Evolutionary conservation across 1,284 basidiomycete genomes (phyloP).

Genomic region (Vanrija pseudolonga): DNA sequence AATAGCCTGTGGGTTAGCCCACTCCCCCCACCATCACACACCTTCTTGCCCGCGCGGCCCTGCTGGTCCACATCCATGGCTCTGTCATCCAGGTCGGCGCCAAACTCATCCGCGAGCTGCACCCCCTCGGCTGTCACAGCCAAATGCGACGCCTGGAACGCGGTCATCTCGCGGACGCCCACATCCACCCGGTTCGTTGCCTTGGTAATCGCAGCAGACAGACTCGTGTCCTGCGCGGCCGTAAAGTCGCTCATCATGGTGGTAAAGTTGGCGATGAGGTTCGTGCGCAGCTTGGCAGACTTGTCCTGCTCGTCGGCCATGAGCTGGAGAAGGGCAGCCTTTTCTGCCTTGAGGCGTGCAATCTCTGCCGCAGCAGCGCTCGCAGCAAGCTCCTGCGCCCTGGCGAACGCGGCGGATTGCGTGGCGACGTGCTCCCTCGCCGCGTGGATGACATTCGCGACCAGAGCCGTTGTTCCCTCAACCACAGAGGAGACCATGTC

Average conservation of each 20-base stretch:
- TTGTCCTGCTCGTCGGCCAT: conserved; percentile 65
- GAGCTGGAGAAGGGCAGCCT: conserved; percentile 61
- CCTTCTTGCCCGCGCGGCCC: neutral
- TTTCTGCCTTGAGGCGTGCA: conserved; percentile 65
- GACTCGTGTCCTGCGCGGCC: conserved; percentile 63
- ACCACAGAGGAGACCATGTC: conserved; percentile 44
- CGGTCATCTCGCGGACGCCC: neutral
- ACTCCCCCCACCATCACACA: too few relatives aligned
- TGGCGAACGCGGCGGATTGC: conserved; percentile 56
- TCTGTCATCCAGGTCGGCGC: neutral
- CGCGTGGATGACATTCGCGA: conserved; percentile 62
- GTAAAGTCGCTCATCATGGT: conserved; percentile 67
- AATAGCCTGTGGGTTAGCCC: conserved; percentile 18
- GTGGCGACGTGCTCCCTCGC: conserved; percentile 58
- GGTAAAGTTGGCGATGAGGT: conserved; percentile 68
- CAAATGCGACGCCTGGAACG: neutral
- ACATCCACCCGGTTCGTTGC: conserved; percentile 54
- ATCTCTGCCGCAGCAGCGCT: conserved; percentile 61
- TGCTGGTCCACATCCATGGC: conserved; percentile 4
- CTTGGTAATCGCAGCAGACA: conserved; percentile 59
- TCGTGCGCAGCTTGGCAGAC: conserved; percentile 64
- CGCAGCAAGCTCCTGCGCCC: conserved; percentile 56
- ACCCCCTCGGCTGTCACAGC: neutral
- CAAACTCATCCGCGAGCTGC: neutral
- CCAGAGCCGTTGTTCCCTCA: conserved; percentile 48